phyloP scores from a whole-genome alignment of 1,139 yeast genomes.

The Scheffersomyces titani region DNA sequence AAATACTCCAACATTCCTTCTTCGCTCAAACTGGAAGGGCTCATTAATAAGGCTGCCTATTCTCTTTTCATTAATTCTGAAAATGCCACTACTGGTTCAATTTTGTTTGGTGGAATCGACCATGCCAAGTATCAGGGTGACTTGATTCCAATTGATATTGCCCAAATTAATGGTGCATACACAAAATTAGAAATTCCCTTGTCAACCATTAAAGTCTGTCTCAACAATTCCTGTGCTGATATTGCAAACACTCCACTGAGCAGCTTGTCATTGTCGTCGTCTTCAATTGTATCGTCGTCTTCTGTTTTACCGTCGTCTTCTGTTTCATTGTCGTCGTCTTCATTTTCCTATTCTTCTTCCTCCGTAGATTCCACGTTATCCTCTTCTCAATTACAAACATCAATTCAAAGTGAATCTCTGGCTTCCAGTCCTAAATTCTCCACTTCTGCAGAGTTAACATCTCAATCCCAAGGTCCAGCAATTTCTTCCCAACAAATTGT shows the following conservation, averaged over 20 bases:
- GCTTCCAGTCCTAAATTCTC: neutral
- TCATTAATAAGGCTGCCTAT: slow-evolving; percentile 19
- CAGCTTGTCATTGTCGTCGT: neutral
- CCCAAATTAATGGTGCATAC: slow-evolving; percentile 1
- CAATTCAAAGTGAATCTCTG: neutral
- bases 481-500: neutral
- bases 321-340: neutral
- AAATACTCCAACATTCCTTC: slow-evolving; percentile 21
- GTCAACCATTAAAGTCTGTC: neutral
- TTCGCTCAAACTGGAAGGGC: slow-evolving; percentile 18
- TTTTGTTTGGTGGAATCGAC: slow-evolving; percentile 34
- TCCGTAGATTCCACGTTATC: neutral
- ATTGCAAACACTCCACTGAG: neutral
- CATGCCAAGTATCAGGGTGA: slow-evolving; percentile 25
- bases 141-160: slow-evolving; percentile 10
- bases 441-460: slow-evolving; percentile 5
- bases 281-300: neutral
- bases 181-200: neutral
- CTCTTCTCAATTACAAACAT: neutral
- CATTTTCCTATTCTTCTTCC: neutral
- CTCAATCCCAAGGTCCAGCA: neutral
- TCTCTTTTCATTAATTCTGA: slow-evolving; percentile 20
- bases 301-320: neutral
- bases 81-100: slow-evolving; percentile 16
- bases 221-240: neutral